phyloP scores from a whole-genome alignment of 139 green algal genomes.

The Volvox reticuliferus region DNA sequence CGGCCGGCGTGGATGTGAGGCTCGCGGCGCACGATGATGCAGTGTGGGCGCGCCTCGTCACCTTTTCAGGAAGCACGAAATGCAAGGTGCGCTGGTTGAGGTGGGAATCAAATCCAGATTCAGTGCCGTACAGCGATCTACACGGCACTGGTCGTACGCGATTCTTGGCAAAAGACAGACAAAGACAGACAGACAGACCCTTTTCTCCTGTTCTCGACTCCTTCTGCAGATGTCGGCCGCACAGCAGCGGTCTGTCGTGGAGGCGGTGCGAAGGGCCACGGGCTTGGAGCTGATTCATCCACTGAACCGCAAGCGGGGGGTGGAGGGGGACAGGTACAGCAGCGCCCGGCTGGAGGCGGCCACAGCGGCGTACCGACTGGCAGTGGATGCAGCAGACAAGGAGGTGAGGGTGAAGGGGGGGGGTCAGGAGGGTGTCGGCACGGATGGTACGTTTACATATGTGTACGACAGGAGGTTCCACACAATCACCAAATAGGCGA shows the following conservation, averaged over 20 bases:
- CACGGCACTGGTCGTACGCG: no score
- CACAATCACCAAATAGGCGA: no score
- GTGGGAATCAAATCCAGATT: background rate
- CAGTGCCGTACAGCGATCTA: no score
- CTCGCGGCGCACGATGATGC: conserved; percentile 25
- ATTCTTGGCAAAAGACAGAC: no score
- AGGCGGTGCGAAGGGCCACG: background rate
- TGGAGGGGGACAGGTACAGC: conserved; percentile 1
- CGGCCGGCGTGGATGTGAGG: background rate
- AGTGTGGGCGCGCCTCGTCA: conserved; percentile 28
- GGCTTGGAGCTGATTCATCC: conserved; percentile 23
- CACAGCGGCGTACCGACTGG: background rate
- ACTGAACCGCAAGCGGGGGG: conserved; percentile 17
- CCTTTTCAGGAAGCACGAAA: background rate
- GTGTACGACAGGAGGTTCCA: no score
- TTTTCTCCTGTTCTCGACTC: background rate
- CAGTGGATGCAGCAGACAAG: conserved; percentile 18
- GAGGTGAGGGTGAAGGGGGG: background rate
- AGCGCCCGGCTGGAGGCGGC: conserved; percentile 1
- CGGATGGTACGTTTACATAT: no score
- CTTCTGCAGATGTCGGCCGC: background rate
- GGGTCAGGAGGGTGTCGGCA: background rate
- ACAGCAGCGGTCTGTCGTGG: background rate
- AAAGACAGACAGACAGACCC: no score
- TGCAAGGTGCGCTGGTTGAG: background rate